Evolutionary conservation across 2,329 filamentous ascomycete genomes (phyloP).

Genomic region (Monilinia aucupariae): DNA sequence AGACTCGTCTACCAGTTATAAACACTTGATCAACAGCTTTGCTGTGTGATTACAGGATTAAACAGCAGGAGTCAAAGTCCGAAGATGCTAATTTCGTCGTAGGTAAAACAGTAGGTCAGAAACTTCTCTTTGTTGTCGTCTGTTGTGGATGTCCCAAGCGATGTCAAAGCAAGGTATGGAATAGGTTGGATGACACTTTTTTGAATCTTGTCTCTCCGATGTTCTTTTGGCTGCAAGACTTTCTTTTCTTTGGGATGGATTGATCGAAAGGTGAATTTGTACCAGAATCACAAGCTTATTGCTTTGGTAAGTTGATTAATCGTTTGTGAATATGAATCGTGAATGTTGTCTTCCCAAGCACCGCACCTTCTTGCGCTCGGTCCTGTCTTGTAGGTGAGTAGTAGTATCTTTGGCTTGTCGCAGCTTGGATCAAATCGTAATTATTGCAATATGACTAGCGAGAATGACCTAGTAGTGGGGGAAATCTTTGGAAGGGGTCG

Average conservation of each 20-base stretch:
- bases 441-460: background rate
- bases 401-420: slow-evolving; percentile 24
- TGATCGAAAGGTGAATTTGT: background rate
- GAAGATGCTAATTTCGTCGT: background rate
- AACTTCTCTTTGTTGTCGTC: slow-evolving; percentile 17
- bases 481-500: background rate
- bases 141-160: slow-evolving; percentile 3
- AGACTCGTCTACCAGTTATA: slow-evolving; percentile 6
- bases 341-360: background rate
- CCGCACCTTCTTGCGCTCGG: slow-evolving; percentile 27
- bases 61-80: background rate
- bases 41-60: slow-evolving; percentile 1
- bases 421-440: slow-evolving; percentile 24
- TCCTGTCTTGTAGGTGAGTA: slow-evolving; percentile 22
- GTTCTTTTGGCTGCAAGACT: slow-evolving; percentile 1
- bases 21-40: background rate
- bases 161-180: slow-evolving; percentile 16
- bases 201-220: slow-evolving; percentile 1
- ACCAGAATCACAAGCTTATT: background rate
- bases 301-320: background rate
- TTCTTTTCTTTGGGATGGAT: background rate
- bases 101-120: background rate
- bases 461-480: background rate
- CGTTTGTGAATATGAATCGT: background rate
- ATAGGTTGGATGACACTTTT: background rate